phyloP scores from a whole-genome alignment of 179 eudicot genomes.

The Spinacia oleracea region DNA sequence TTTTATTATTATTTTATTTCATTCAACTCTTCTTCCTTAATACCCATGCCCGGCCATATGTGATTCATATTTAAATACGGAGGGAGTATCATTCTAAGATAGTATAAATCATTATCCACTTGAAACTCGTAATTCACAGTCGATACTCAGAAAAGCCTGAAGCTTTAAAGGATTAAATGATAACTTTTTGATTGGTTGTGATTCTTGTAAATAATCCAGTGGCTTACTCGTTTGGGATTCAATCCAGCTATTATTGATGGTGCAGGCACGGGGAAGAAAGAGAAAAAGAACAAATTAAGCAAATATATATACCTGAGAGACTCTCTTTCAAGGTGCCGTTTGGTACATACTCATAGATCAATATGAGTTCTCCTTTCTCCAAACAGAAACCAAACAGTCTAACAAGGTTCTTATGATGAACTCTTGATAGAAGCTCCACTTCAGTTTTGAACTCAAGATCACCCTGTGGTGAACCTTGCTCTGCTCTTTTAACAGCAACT shows the following conservation, averaged over 20 bases:
- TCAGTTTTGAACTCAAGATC: slow-evolving; percentile 69
- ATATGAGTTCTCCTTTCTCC: slow-evolving; percentile 61
- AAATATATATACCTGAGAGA: slow-evolving; percentile 52
- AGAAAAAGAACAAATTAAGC: background rate
- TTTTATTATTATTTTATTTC: no score
- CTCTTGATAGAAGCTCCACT: slow-evolving; percentile 74
- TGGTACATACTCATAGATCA: slow-evolving; percentile 64
- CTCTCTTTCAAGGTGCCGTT: slow-evolving; percentile 63
- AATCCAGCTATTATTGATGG: background rate
- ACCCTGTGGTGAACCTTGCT: slow-evolving; percentile 64
- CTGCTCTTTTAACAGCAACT: slow-evolving; percentile 70
- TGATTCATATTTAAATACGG: no score
- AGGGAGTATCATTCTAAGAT: no score
- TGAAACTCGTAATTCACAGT: background rate
- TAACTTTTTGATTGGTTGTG: no score
- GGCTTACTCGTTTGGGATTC: background rate
- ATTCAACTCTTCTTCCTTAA: no score
- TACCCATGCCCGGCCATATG: no score
- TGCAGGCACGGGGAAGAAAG: background rate
- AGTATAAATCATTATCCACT: background rate
- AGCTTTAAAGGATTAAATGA: background rate
- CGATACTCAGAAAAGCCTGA: background rate
- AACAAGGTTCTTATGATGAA: slow-evolving; percentile 83
- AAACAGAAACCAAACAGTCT: slow-evolving; percentile 71
- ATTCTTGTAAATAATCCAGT: background rate